Base-by-base conservation (phyloP, 768 basidiomycete species). In the Chalciporus piperatus region DNA sequence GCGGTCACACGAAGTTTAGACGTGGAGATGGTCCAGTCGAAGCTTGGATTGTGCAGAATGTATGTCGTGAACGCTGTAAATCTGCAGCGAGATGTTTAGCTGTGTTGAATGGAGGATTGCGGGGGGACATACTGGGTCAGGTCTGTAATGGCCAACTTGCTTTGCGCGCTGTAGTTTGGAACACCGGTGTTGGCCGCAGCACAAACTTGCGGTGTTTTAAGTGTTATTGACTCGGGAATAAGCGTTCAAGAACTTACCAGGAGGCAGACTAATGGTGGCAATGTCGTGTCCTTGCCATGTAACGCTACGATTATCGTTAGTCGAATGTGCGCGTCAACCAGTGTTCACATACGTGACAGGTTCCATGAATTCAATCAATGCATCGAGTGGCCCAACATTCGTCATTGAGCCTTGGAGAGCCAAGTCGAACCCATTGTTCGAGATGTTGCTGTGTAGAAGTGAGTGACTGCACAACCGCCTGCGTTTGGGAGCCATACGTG, bases 21-120 rank as follows among this genome's bases (percentile, higher is more conserved):
- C 0, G 87, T 85, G 6, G 83, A 83, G 42, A 89, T 82, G 2
- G 79, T 84, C 87, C 87, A 89, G 5, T 77, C 75, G 57, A 89
- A 89, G 50, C 71, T 74, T 17, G 76, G 74, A 45, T 79, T 82
- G 58, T 87, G 87, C 35, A 88, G 70, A 55, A 88, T 62, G 65
- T 76, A 83, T 1, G 78, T 83, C 0, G 86, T 81, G 59, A 86
- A 89, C 11, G 73, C 68, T 6, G 85, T 85, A 65, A 88, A 88
- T 51, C 81, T 80, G 25, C 4, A 2, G 16, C 10, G 44, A 10
- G 44, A 38, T 40, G 11, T 14, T 57, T n/a, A 49, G 41, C 39
- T 19, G 7, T 41, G 10, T 9, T 3, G 38, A 46, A 2, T 12
- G 12, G n/a, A 19, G 23, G 12, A 30, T 37, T 14, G 1, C 23